Conservation (phyloP, 805 yeast species). For the Candida mattraensis region DNA sequence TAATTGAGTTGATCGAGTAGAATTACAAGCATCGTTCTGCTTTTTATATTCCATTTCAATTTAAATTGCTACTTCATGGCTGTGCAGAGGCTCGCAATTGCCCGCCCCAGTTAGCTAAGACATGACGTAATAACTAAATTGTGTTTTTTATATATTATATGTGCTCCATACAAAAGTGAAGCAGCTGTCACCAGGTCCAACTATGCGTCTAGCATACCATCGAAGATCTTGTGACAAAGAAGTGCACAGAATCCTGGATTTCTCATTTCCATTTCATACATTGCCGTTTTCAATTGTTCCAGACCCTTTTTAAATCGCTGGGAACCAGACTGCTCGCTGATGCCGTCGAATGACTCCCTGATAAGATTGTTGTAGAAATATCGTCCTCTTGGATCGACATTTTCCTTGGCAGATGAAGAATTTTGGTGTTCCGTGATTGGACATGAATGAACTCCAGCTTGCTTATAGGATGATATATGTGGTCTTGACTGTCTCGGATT, state of each 20-base stretch:
- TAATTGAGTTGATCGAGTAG: too few relatives aligned
- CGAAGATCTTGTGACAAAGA: constrained; percentile 16
- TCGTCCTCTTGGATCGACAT: constrained; percentile 16
- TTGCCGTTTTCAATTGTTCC: constrained; percentile 17
- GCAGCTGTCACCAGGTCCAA: neutral
- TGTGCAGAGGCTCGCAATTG: constrained; percentile 4
- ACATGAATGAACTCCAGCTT: neutral
- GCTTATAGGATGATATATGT: constrained; percentile 2
- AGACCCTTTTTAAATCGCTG: constrained; percentile 16
- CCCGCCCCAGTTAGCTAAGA: too few relatives aligned
- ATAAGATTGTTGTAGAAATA: constrained; percentile 17
- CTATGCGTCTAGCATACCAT: constrained; percentile 15
- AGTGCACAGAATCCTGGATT: constrained; percentile 20
- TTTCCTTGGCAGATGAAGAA: constrained; percentile 14
- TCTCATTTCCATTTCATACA: constrained; percentile 18
- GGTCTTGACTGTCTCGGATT: constrained; percentile 7
- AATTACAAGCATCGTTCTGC: too few relatives aligned
- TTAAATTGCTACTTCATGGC: constrained; percentile 10
- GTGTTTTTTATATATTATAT: too few relatives aligned
- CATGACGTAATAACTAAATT: too few relatives aligned
- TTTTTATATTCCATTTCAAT: neutral
- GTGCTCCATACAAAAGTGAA: too few relatives aligned
- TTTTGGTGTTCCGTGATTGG: constrained; percentile 1
- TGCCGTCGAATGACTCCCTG: constrained; percentile 17
- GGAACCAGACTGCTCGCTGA: constrained; percentile 14